Evolutionary conservation across 495 filamentous ascomycete species (phyloP), one percentile per base, ranked within the genome.

Genomic region (Mytilinidion resinicola): DNA sequence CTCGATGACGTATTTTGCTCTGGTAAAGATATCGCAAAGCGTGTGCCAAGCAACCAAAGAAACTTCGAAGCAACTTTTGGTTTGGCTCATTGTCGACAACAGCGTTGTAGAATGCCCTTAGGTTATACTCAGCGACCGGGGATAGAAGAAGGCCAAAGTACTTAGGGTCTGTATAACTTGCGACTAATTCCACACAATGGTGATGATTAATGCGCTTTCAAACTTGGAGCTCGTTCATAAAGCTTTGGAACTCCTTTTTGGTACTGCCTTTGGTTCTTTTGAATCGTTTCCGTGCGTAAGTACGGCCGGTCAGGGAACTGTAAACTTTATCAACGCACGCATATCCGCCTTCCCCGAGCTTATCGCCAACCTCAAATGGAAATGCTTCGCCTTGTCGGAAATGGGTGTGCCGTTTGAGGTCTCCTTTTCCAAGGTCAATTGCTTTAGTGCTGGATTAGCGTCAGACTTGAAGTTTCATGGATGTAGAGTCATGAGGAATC

Each of bases 161-260:
- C 12, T 50, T 50, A 12, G n/a, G 12, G 47, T 50, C 47, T 21
- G 47, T 50, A 50, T 50, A 50, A 20, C 47, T 50, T 12, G 14
- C 47, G n/a, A 50, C 47, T 34, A 43, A 17, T 17, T 43, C 14
- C 14, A 43, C 39, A 43, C 14, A 43, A 9, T 43, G 39, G 19
- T 43, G 39, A 43, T 43, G 39, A 17, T 43, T 12, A 3, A 43
- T 43, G 14, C 39, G 14, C 19, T 17, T 43, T 9, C 14, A 43
- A 17, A 43, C 9, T n/a, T 43, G 14, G 4, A 43, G 9, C 39
- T 43, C 39, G 14, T n/a, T 43, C 19, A 17, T 43, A n/a, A 43
- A n/a, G 9, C 14, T n/a, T 43, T 43, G 14, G 14, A 43, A n/a
- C 19, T 12, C 19, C 39, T 43, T 17, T 9, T 43, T 43, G 14